Evolutionary conservation across 108 stramenopile species (phyloP).

Genomic region (Fragilaria crotonensis): DNA sequence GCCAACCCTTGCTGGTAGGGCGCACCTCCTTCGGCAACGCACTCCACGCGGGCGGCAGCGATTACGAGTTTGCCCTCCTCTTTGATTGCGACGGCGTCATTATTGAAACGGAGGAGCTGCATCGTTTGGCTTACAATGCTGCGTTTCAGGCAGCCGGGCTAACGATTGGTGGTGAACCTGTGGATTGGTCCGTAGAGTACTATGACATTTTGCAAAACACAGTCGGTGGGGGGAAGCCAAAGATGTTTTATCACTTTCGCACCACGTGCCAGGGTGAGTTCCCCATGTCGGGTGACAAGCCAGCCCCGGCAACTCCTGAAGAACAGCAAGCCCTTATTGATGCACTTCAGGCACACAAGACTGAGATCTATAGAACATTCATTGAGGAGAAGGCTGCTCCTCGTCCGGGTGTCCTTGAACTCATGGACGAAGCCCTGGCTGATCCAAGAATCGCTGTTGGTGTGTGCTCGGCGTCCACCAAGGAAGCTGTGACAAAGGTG

Average conservation of each 20-base stretch:
- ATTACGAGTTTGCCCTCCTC: constrained; percentile 50
- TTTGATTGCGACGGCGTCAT: constrained; percentile 95
- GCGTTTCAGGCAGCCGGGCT: constrained; percentile 68
- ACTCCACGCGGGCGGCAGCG: not conserved
- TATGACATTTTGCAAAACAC: constrained; percentile 87
- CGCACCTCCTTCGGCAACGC: too few species aligned
- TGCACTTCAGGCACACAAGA: constrained; percentile 76
- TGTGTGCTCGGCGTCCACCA: constrained; percentile 87
- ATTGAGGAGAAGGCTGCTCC: constrained; percentile 64
- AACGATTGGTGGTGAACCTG: constrained; percentile 54
- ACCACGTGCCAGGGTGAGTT: constrained; percentile 48
- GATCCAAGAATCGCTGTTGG: constrained; percentile 72
- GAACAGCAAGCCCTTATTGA: constrained; percentile 69
- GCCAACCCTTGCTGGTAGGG: too few species aligned
- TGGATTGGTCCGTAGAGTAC: constrained; percentile 78
- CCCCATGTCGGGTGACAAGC: constrained; percentile 34
- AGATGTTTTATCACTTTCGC: constrained; percentile 83
- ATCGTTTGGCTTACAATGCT: constrained; percentile 83
- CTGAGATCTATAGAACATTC: constrained; percentile 68
- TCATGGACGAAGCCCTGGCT: constrained; percentile 86
- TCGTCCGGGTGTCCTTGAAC: constrained; percentile 70
- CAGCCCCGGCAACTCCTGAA: constrained; percentile 47
- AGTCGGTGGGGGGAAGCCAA: constrained; percentile 86
- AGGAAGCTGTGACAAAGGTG: constrained; percentile 76
- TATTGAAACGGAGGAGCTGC: constrained; percentile 88